Evolutionary conservation across 805 yeast species (phyloP), one percentile per base, ranked within the genome.

Genomic region (Candida sanyiensis): DNA sequence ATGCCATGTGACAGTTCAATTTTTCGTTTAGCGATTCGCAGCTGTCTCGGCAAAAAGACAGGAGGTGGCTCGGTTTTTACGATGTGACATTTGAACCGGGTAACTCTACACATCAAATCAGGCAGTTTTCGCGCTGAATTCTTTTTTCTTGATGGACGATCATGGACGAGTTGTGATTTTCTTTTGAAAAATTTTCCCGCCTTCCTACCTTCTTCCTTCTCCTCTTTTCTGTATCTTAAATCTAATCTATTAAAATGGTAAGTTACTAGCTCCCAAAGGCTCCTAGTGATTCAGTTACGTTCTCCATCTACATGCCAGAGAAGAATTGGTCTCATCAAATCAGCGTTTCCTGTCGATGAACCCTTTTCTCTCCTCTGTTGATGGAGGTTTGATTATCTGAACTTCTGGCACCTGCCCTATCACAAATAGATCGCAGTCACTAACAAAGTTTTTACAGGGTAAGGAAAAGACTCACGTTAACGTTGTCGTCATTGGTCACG

Each of bases 401-500:
- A n/a, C n/a, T 29, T 29, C n/a, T 6, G 17, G 22, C 17, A 19
- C 8, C 7, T 2, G 29, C 12, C 29, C 4, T 8, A 27, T 29
- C 33, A 29, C 15, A 29, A 18, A 11, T 19, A 18, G 23, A 18
- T 29, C 23, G 12, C 9, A 31, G 24, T n/a, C 19, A 18, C 21
- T 22, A 16, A 23, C 33, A 11, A 19, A 15, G 11, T 27, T 36
- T 27, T 37, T 41, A 63, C 50, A 65, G 95, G 96, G 96, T 81
- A 87, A 87, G 75, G 96, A 80, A 66, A 89, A 90, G 83, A 65
- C 77, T 74, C 97, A 90, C 85, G 85, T 90, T 79, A 90, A 90
- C 96, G 95, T 90, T 77, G 98, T 93, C 73, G 97, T 93, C 70
- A 90, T 90, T 73, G 98, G 97, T 75, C 97, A 90, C 95, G 97